Conservation (phyloP, 106 monocot genomes). For the Dioscorea alata region DNA sequence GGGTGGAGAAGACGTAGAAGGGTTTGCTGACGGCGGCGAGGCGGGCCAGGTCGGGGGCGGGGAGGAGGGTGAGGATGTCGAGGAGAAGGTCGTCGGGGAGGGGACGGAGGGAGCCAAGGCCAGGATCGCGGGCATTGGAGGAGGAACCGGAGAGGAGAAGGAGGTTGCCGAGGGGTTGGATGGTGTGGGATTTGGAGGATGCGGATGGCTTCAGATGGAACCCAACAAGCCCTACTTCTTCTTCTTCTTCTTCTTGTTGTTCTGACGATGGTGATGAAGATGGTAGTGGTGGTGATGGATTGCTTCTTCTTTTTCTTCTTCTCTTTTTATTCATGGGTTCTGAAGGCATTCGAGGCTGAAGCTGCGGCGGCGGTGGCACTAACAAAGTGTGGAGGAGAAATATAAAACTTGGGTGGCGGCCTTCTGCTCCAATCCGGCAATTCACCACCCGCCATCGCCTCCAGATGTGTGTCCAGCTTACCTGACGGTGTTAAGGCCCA, state of each 20-base stretch:
- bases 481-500: no score
- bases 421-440: no score
- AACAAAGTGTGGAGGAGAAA: no score
- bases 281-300: neutral
- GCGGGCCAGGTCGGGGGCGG: conserved; percentile 36
- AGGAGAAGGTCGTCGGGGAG: conserved; percentile 85
- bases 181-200: conserved; percentile 30
- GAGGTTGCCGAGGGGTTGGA: conserved; percentile 95
- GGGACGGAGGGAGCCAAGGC: conserved; percentile 58
- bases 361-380: no score
- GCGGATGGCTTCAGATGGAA: conserved; percentile 54
- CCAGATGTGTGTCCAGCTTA: no score
- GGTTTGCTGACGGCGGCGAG: conserved; percentile 59
- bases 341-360: neutral
- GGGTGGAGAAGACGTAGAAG: conserved; percentile 75
- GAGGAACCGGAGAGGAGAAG: conserved; percentile 37
- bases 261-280: neutral
- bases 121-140: conserved; percentile 63
- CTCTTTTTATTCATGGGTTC: neutral
- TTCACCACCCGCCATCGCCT: no score
- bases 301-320: neutral
- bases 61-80: conserved; percentile 64
- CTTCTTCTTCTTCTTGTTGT: neutral
- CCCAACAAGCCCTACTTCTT: conserved; percentile 18
- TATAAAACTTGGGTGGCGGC: no score